Percentiles rank a stretch among this genome's conserved stretches.
Conservation (phyloP, 345 rosid species). For the Trapa incisa region DNA sequence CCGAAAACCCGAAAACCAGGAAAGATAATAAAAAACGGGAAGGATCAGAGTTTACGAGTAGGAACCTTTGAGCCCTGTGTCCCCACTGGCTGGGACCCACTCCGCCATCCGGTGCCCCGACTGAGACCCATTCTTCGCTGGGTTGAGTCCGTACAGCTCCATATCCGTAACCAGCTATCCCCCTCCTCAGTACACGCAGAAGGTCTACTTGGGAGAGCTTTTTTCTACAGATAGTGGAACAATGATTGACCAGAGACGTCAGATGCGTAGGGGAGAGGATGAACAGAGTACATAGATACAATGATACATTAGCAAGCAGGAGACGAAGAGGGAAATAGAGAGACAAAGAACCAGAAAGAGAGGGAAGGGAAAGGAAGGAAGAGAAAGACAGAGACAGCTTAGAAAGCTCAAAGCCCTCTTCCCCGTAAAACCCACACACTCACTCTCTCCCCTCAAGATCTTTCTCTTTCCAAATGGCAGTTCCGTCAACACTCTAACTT, state of each 20-base stretch:
- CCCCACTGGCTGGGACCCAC: constrained; percentile 46
- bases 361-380: background rate
- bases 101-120: constrained; percentile 35
- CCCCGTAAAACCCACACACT: too few species aligned
- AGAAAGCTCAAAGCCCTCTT: background rate
- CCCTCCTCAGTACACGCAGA: background rate
- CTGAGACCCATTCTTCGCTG: constrained; percentile 42
- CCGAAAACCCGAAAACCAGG: constrained; percentile 6
- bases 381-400: background rate
- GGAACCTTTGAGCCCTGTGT: constrained; percentile 56
- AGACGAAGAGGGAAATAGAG: background rate
- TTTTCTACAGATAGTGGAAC: background rate
- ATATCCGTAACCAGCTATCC: constrained; percentile 15
- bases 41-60: constrained; percentile 9
- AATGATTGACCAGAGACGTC: background rate
- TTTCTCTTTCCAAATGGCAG: too few species aligned
- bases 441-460: too few species aligned
- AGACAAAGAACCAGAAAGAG: background rate
- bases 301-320: background rate
- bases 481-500: too few species aligned
- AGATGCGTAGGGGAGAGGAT: background rate
- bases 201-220: background rate
- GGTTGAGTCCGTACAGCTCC: constrained; percentile 67
- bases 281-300: background rate
- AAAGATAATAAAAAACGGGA: constrained; percentile 1